A percentile compares a stretch with the other conserved stretches of the same genome.
phyloP scores from a whole-genome alignment of 1,284 basidiomycete genomes.

The Sporisorium sorghi region DNA sequence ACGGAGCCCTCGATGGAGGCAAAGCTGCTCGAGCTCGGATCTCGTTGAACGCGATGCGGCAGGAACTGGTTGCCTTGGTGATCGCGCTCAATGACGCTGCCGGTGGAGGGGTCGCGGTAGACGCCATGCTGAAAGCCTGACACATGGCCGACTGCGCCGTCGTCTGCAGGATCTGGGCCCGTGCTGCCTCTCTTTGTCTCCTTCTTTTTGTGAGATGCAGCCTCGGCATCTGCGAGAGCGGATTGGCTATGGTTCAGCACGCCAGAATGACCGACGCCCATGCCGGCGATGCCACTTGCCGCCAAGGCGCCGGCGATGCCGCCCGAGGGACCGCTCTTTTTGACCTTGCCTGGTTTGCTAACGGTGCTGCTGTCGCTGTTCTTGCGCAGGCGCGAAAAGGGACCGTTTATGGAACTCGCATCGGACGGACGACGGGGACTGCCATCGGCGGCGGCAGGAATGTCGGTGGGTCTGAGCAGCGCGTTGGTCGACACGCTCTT shows the following conservation, averaged over 20 bases:
- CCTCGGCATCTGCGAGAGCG: slow-evolving; percentile 26
- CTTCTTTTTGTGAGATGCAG: slow-evolving; percentile 16
- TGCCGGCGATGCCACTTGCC: slow-evolving; percentile 56
- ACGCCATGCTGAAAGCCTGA: slow-evolving; percentile 49
- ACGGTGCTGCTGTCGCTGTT: slow-evolving; percentile 47
- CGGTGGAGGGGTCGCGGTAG: slow-evolving; percentile 56
- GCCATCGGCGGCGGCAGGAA: slow-evolving; percentile 11
- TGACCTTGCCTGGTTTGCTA: slow-evolving; percentile 29
- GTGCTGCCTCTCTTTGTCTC: slow-evolving; percentile 11
- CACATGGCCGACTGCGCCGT: slow-evolving; percentile 9
- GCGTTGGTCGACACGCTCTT: slow-evolving; percentile 45
- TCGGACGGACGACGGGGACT: slow-evolving; percentile 45
- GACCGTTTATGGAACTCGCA: slow-evolving; percentile 21
- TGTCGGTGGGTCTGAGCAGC: slow-evolving; percentile 36
- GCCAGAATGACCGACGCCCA: slow-evolving; percentile 54
- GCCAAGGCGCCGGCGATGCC: slow-evolving; percentile 64
- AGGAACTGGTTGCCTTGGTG: slow-evolving; percentile 33
- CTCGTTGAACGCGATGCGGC: slow-evolving; percentile 21
- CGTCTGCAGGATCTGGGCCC: not conserved
- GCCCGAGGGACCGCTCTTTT: slow-evolving; percentile 27
- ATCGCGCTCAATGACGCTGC: slow-evolving; percentile 49
- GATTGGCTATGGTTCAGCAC: slow-evolving; percentile 37
- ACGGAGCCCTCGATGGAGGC: slow-evolving; percentile 49
- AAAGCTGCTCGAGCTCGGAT: slow-evolving; percentile 46
- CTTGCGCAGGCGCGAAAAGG: slow-evolving; percentile 48